phyloP scores from a whole-genome alignment of 2,329 filamentous ascomycete genomes.

The Coniochaeta prunicola region DNA sequence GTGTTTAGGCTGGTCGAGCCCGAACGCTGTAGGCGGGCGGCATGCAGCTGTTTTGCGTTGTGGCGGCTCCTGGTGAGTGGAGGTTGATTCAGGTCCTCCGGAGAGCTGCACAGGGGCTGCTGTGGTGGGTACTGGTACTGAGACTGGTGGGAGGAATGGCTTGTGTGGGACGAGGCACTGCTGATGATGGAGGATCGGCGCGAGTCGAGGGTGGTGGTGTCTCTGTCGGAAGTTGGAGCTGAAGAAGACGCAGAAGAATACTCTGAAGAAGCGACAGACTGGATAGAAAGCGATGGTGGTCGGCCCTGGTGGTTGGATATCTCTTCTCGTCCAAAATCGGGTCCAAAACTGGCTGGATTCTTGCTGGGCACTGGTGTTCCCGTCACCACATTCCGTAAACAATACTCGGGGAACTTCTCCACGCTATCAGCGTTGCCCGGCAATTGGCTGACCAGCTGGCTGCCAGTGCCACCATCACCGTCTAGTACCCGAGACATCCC shows the following conservation, averaged over 20 bases:
- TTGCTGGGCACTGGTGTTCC: slow-evolving; percentile 4
- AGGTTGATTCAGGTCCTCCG: slow-evolving; percentile 10
- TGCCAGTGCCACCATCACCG: not conserved
- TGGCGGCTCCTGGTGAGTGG: slow-evolving; percentile 29
- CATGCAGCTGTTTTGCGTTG: slow-evolving; percentile 43
- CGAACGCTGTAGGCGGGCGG: slow-evolving; percentile 38
- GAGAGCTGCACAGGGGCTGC: not conserved
- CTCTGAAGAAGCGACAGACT: slow-evolving; percentile 20
- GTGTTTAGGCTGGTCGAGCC: slow-evolving; percentile 27
- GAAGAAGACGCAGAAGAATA: slow-evolving; percentile 3
- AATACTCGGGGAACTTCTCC: slow-evolving; percentile 33
- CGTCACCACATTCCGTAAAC: slow-evolving; percentile 28
- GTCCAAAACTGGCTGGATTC: not conserved
- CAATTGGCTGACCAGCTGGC: not conserved
- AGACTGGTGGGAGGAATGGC: not conserved
- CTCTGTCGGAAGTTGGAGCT: slow-evolving; percentile 16
- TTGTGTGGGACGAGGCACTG: slow-evolving; percentile 15
- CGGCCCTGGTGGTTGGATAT: slow-evolving; percentile 7
- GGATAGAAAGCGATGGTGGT: slow-evolving; percentile 18
- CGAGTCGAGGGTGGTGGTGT: slow-evolving; percentile 16
- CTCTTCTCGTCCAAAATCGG: not conserved
- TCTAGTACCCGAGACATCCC: not conserved
- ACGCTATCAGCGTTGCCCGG: slow-evolving; percentile 28
- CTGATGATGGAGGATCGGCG: slow-evolving; percentile 21
- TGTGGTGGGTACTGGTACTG: slow-evolving; percentile 10